These are phyloP conservation scores for Aspergillus avenaceus DNA, from an alignment of 495 filamentous ascomycete species.

Conservation along the genomic window DNA sequence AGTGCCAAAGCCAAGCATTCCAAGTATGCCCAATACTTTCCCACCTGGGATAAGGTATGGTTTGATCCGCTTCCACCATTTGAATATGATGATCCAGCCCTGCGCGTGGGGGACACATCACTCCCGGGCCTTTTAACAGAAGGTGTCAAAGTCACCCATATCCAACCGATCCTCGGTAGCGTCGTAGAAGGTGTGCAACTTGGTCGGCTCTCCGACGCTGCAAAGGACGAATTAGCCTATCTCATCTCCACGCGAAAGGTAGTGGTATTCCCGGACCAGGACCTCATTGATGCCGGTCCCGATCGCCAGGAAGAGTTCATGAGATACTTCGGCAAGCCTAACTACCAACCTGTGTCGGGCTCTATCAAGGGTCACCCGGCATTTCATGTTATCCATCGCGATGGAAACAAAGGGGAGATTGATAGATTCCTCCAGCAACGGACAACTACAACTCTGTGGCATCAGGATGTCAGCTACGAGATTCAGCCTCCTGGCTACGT, in stretches of 20 bases:
- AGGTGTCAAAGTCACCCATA: slow-evolving; percentile 39
- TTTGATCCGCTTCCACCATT: slow-evolving; percentile 66
- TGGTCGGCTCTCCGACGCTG: slow-evolving; percentile 57
- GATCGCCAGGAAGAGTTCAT: slow-evolving; percentile 66
- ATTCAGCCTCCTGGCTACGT: slow-evolving; percentile 81
- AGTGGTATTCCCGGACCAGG: slow-evolving; percentile 75
- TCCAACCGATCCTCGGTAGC: slow-evolving; percentile 72
- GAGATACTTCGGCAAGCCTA: slow-evolving; percentile 74
- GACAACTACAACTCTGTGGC: slow-evolving; percentile 71
- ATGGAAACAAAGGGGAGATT: slow-evolving; percentile 55
- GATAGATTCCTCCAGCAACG: slow-evolving; percentile 58
- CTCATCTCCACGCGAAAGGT: slow-evolving; percentile 77
- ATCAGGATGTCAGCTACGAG: slow-evolving; percentile 81
- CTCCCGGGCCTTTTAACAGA: slow-evolving; percentile 62
- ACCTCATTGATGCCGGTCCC: slow-evolving; percentile 73
- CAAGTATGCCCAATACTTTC: too few relatives aligned
- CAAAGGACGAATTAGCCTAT: slow-evolving; percentile 78
- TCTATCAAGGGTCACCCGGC: slow-evolving; percentile 68
- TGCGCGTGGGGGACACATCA: slow-evolving; percentile 62
- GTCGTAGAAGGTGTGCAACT: slow-evolving; percentile 77
- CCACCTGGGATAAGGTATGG: too few relatives aligned
- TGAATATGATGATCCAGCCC: slow-evolving; percentile 67
- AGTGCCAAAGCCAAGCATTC: too few relatives aligned
- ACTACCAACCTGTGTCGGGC: slow-evolving; percentile 79
- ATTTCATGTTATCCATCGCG: slow-evolving; percentile 74